phyloP scores from a whole-genome alignment of 441 rosid species.

The Jatropha podagrica region DNA sequence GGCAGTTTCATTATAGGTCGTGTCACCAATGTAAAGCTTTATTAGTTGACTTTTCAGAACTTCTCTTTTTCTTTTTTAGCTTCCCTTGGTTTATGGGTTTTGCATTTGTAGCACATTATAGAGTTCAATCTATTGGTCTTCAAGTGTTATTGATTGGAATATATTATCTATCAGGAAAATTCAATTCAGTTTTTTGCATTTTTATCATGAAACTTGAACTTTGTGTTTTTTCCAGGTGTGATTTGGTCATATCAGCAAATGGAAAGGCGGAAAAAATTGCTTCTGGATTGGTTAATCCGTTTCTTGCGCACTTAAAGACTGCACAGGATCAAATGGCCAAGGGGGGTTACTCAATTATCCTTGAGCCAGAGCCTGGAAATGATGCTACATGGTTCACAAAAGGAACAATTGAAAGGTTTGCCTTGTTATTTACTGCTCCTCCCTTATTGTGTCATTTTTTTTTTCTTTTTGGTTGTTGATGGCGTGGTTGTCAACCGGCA shows the following conservation, averaged over 20 bases:
- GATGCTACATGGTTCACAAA: constrained; percentile 84
- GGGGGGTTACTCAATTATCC: constrained; percentile 93
- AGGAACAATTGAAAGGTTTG: constrained; percentile 79
- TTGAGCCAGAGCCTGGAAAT: constrained; percentile 55
- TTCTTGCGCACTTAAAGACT: constrained; percentile 82
- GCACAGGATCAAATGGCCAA: constrained; percentile 82
- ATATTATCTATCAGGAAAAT: background rate
- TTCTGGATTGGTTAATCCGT: constrained; percentile 87
- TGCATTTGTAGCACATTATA: background rate
- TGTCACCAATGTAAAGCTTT: background rate
- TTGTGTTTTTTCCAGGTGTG: constrained; percentile 56
- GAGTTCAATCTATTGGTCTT: background rate
- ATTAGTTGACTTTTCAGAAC: background rate
- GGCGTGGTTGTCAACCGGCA: background rate
- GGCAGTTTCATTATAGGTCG: background rate
- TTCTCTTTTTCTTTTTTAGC: background rate
- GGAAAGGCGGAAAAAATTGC: constrained; percentile 89
- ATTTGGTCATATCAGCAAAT: constrained; percentile 75
- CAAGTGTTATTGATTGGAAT: background rate
- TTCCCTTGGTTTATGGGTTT: background rate
- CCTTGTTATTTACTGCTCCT: constrained; percentile 5
- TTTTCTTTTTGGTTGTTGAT: background rate
- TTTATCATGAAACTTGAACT: constrained; percentile 16
- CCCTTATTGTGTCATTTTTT: background rate
- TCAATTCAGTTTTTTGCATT: constrained; percentile 10